Evolutionary conservation across 2,329 filamentous ascomycete species (phyloP).

Genomic region (Didymella segeticola): DNA sequence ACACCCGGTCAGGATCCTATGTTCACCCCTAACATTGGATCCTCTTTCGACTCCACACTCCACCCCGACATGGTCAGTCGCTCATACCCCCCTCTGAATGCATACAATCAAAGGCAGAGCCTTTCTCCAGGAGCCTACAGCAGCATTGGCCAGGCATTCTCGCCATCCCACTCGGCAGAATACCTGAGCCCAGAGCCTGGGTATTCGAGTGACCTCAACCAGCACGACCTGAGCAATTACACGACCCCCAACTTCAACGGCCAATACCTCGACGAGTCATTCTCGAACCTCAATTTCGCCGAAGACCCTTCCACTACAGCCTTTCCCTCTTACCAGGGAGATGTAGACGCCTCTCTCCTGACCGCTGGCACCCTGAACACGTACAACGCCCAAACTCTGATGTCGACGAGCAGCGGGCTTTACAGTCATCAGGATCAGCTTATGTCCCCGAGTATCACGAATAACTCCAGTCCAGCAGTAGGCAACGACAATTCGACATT

Average conservation of each 20-base stretch:
- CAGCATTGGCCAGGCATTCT: conserved; percentile 41
- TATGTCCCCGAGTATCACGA: conserved; percentile 46
- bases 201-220: conserved; percentile 44
- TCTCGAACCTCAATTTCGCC: conserved; percentile 36
- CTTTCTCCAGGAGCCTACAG: conserved; percentile 40
- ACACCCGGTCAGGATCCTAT: conserved; percentile 36
- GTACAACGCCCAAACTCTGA: conserved; percentile 39
- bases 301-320: conserved; percentile 31
- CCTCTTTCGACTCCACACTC: conserved; percentile 46
- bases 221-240: conserved; percentile 42
- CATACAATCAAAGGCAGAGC: conserved; percentile 34
- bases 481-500: conserved; percentile 36
- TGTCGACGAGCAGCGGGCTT: conserved; percentile 27
- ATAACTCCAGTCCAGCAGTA: conserved; percentile 46
- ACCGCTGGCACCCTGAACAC: conserved; percentile 37
- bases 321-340: conserved; percentile 33
- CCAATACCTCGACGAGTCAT: conserved; percentile 41
- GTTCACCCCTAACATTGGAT: conserved; percentile 42
- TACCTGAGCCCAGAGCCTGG: conserved; percentile 46
- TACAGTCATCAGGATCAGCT: conserved; percentile 41
- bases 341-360: conserved; percentile 38
- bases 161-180: conserved; percentile 49
- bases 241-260: conserved; percentile 42
- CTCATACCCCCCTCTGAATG: conserved; percentile 39
- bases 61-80: conserved; percentile 41